These are phyloP conservation scores for Globisporangium barbulae DNA, from an alignment of 352 stramenopile species.

Conservation along the genomic window DNA sequence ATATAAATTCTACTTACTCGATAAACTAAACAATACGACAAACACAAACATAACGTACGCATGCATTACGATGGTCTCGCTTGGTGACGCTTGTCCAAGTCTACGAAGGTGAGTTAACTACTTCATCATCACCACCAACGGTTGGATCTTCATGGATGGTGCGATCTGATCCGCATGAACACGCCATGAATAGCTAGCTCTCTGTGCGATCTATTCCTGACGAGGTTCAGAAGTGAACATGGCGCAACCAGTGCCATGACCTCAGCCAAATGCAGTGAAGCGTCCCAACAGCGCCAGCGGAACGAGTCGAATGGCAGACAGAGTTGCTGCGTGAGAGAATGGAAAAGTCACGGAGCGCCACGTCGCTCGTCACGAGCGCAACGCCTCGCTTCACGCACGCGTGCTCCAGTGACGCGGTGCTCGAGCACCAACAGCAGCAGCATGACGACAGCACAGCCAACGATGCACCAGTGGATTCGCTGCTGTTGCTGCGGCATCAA, in stretches of 20 bases:
- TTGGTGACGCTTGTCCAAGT: no score
- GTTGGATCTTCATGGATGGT: background rate
- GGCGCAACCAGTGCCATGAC: no score
- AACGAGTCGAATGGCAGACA: background rate
- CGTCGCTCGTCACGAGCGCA: background rate
- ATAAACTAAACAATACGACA: conserved; percentile 4
- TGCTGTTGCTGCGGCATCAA: background rate
- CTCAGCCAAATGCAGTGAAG: no score
- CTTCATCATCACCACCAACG: background rate
- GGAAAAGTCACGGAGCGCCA: conserved; percentile 6
- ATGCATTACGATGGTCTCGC: no score
- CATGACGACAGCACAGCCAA: background rate
- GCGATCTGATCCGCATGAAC: background rate
- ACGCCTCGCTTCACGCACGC: background rate
- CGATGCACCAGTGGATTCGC: no score
- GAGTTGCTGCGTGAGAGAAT: background rate
- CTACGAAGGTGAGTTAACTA: no score
- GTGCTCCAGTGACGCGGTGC: background rate
- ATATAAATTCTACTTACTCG: background rate
- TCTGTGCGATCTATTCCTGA: background rate
- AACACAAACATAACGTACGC: background rate
- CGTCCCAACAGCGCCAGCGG: no score
- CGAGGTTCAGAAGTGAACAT: background rate
- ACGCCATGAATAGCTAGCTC: background rate
- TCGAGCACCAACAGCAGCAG: background rate